Conservation (phyloP, 176 grass and related monocot genomes). For the Poa annua region DNA sequence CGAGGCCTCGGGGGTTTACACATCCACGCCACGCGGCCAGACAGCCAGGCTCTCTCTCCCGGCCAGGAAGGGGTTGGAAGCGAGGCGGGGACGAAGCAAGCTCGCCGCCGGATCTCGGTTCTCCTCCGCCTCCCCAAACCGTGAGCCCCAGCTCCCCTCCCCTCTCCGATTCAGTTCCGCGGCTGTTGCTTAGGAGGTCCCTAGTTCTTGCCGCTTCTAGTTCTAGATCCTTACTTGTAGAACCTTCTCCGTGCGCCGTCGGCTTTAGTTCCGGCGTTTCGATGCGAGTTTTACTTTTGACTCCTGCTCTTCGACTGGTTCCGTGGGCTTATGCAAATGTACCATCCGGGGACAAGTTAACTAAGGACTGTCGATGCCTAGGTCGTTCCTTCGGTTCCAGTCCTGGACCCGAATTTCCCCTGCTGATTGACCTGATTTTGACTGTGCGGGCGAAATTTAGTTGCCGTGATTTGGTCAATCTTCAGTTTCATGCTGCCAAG, state of each 20-base stretch:
- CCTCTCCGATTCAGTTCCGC: neutral
- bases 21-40: neutral
- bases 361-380: neutral
- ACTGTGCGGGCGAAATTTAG: neutral
- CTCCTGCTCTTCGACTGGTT: neutral
- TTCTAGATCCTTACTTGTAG: neutral
- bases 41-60: neutral
- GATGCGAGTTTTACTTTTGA: neutral
- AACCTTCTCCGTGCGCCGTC: neutral
- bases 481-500: neutral
- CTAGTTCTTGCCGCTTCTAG: neutral
- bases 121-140: constrained; percentile 1
- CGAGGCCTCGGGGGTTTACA: neutral
- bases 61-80: neutral
- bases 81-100: neutral
- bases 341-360: neutral
- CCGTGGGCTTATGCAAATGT: neutral
- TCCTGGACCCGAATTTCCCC: neutral
- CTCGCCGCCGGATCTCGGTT: neutral
- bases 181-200: neutral
- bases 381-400: neutral
- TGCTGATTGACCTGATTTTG: constrained; percentile 17
- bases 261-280: neutral
- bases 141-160: constrained; percentile 2
- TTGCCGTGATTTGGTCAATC: neutral